Conservation (phyloP, 495 filamentous ascomycete species). For the Thermochaetoides thermophila region DNA sequence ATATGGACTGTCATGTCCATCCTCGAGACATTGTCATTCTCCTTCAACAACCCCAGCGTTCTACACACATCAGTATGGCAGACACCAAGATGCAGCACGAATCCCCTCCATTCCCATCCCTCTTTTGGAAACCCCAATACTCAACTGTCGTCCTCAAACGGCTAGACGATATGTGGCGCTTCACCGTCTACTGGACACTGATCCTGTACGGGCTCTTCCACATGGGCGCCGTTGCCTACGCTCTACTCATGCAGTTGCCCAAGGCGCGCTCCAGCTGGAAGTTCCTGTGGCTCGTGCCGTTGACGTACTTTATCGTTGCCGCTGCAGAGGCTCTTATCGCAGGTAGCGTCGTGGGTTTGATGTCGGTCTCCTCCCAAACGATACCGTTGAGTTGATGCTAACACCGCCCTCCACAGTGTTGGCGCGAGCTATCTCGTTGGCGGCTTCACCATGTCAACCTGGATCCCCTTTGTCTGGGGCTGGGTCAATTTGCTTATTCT, state of each 20-base stretch:
- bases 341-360: constrained; percentile 73
- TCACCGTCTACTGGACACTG: constrained; percentile 81
- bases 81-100: too few species aligned
- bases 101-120: constrained; percentile 78
- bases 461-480: constrained; percentile 94
- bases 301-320: constrained; percentile 59
- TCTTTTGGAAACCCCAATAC: constrained; percentile 54
- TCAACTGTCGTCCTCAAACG: constrained; percentile 59
- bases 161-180: constrained; percentile 72
- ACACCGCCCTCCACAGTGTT: constrained; percentile 52
- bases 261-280: constrained; percentile 47
- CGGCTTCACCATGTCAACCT: constrained; percentile 88
- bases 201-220: constrained; percentile 54
- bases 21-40: too few species aligned
- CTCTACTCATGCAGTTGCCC: constrained; percentile 52
- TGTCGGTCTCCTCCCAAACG: constrained; percentile 70
- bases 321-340: constrained; percentile 72
- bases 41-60: too few species aligned
- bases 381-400: too few species aligned
- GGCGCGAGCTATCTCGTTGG: constrained; percentile 79
- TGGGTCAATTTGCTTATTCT: constrained; percentile 79
- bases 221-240: constrained; percentile 54
- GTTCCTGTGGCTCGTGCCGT: constrained; percentile 59
- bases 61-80: too few species aligned
- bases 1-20: too few species aligned